Evolutionary conservation across 257 asterid species (phyloP).

Genomic region (Solanum tacnaense): DNA sequence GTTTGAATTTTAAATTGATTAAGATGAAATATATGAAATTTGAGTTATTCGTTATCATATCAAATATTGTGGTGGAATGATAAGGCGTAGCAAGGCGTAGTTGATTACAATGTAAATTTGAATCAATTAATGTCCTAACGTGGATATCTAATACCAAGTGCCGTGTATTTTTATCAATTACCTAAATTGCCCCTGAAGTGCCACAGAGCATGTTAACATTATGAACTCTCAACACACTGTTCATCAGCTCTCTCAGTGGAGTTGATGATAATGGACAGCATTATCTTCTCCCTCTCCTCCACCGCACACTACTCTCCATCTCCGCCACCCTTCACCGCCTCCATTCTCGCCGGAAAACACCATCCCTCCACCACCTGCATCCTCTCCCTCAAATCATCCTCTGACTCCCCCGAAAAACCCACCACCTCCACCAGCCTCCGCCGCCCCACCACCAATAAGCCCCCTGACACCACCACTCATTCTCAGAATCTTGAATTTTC

Average conservation of each 20-base stretch:
- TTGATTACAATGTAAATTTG: background rate
- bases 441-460: conserved; percentile 64
- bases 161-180: background rate
- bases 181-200: background rate
- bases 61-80: accelerated
- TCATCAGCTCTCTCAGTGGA: background rate
- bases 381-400: conserved; percentile 26
- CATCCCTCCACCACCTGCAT: conserved; percentile 12
- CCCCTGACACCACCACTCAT: conserved; percentile 21
- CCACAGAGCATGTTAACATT: background rate
- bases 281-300: conserved; percentile 28
- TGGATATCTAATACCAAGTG: background rate
- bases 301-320: conserved; percentile 27
- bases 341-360: background rate
- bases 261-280: background rate
- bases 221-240: background rate
- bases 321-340: conserved; percentile 16
- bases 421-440: conserved; percentile 26
- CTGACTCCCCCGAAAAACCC: background rate
- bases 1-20: background rate
- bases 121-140: background rate
- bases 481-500: conserved; percentile 21
- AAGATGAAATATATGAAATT: background rate
- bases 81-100: background rate
- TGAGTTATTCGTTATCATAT: background rate